Conservation (phyloP, 2,329 filamentous ascomycete species). For the Pseudogymnoascus sp. region DNA sequence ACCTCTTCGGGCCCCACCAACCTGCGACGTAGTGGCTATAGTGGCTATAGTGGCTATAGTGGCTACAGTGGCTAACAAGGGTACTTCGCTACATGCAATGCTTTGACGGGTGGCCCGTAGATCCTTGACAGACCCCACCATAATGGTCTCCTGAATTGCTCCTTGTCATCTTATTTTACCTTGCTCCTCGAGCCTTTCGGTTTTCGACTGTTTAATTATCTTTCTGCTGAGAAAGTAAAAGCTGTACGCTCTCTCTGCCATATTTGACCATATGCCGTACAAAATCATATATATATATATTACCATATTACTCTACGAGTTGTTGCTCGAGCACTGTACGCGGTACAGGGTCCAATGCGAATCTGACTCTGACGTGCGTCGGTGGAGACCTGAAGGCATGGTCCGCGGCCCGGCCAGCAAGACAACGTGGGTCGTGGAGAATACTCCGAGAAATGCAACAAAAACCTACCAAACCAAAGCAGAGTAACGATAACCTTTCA, state of each 20-base stretch:
- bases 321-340: neutral
- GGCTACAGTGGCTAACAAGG: neutral
- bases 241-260: neutral
- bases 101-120: neutral
- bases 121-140: conserved; percentile 4
- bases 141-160: conserved; percentile 6
- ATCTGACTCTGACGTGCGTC: neutral
- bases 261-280: neutral
- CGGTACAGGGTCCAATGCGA: neutral
- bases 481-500: neutral
- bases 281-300: neutral
- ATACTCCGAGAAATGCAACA: neutral
- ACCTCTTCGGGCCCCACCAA: neutral
- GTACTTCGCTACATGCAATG: neutral
- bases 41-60: no score
- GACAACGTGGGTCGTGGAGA: conserved; percentile 4
- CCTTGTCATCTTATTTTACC: conserved; percentile 5
- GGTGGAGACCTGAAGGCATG: neutral
- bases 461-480: neutral
- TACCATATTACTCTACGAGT: neutral
- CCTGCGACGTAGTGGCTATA: neutral
- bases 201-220: neutral
- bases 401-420: conserved; percentile 2
- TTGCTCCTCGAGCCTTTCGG: neutral
- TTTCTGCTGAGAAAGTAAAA: neutral